Base-by-base conservation (phyloP, 2,329 filamentous ascomycete genomes). In the Magnaporthiopsis rhizophila region DNA sequence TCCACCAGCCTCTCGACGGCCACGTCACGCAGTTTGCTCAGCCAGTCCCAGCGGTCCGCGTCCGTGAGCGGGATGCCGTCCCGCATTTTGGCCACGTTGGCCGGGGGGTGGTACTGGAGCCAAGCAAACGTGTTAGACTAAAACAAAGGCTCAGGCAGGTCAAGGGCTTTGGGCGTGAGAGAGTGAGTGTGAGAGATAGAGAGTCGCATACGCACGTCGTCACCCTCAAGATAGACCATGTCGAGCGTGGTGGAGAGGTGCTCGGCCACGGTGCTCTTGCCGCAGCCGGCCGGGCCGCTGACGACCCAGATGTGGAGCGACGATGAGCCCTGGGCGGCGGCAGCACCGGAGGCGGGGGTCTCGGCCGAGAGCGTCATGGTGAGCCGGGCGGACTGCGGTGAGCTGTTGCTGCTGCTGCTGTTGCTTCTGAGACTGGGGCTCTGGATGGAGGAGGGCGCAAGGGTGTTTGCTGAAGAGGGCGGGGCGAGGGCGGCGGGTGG, bases 21-120 rank as follows among this genome's bases (percentile, higher is more conserved):
- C 71, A 87, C 88, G 68, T 91, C 85, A 67, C 91, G 89, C 18
- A 95, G 83, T 15, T 82, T 81, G 60, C 89, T 91, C 68, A 99
- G 87, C 95, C 95, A 99, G 79, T 97, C 94, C 95, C 95, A 98
- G 68, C 95, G 89, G 78, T 99, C 95, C 66, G 88, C 89, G 73
- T 99, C 95, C 64, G 90, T 96, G 50, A 99, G 83, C 2, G 95
- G 92, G 65, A 87, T 88, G 69, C 91, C 91, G 69, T 83, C 83
- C 72, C 85, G 83, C 95, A 99, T 99, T 78, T 98, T 99, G 64
- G 93, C 88, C 70, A 93, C 88, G 78, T 94, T 97, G 71, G 89
- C 82, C 38, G 83, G 78, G 0, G 91, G 87, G 69, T 92, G 90
- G 74, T 88, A 97, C 86, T 89, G 69, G 38, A 60, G 21, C 30